These are phyloP conservation scores for Phytophthora fragariaefolia DNA, from an alignment of 352 stramenopile species.

Conservation along the genomic window DNA sequence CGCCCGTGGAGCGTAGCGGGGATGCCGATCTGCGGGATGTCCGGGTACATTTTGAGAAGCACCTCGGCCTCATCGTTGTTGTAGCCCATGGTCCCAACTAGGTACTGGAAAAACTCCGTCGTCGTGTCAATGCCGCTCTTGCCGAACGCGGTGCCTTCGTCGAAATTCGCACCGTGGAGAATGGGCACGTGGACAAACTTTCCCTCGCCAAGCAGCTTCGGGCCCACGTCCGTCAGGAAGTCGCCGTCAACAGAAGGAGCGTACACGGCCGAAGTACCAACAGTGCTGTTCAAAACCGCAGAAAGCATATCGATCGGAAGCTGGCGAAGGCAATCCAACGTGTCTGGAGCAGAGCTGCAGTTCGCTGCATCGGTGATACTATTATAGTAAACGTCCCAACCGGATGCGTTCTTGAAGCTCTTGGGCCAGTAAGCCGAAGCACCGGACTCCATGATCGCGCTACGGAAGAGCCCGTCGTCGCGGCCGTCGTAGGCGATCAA, in stretches of 20 bases:
- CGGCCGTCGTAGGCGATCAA: conserved; percentile 38
- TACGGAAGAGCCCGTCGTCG: conserved; percentile 35
- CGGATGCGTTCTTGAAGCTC: conserved; percentile 31
- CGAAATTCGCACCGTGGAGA: conserved; percentile 36
- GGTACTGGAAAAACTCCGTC: conserved; percentile 32
- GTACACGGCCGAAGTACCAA: conserved; percentile 18
- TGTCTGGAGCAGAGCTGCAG: conserved; percentile 33
- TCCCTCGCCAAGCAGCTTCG: conserved; percentile 28
- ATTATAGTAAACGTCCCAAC: conserved; percentile 35
- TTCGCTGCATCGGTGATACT: conserved; percentile 30
- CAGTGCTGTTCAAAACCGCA: conserved; percentile 35
- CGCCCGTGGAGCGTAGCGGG: conserved; percentile 29
- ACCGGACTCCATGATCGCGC: conserved; percentile 37
- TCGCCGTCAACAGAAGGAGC: conserved; percentile 38
- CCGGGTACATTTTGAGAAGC: conserved; percentile 32
- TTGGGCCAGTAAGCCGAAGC: conserved; percentile 26
- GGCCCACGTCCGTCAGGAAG: conserved; percentile 27
- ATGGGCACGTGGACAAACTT: conserved; percentile 43
- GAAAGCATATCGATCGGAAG: conserved; percentile 33
- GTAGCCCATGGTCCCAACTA: conserved; percentile 30
- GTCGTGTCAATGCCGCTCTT: conserved; percentile 32
- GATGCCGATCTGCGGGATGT: conserved; percentile 34
- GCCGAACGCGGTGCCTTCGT: conserved; percentile 40
- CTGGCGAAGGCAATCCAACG: conserved; percentile 36
- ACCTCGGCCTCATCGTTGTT: conserved; percentile 26